Percentiles rank a stretch among this genome's conserved stretches.
Conservation (phyloP, 257 asterid species). For the Nicotiana undulata region DNA sequence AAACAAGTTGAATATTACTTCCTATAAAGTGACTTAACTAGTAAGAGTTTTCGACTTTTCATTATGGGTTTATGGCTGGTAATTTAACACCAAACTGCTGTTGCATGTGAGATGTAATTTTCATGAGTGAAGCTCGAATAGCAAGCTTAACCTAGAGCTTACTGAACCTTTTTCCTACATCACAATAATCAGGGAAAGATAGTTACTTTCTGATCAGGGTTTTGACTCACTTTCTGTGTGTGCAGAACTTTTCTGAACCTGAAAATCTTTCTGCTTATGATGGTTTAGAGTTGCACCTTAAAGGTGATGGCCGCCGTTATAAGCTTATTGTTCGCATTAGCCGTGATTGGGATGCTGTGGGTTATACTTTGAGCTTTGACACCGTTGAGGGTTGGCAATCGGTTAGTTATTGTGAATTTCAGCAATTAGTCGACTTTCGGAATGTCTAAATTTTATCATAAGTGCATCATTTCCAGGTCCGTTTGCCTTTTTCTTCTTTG, state of each 20-base stretch:
- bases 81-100: neutral
- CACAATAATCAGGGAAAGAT: neutral
- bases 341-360: conserved; percentile 92
- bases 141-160: conserved; percentile 1
- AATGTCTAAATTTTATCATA: neutral
- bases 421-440: neutral
- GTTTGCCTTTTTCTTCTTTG: conserved; percentile 78
- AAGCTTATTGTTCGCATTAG: conserved; percentile 80
- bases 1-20: neutral
- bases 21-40: neutral
- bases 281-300: conserved; percentile 76
- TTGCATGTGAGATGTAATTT: neutral
- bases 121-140: neutral
- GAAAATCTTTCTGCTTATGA: conserved; percentile 92
- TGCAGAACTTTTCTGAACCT: conserved; percentile 76
- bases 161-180: neutral
- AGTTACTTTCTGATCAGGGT: neutral
- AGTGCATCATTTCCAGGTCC: conserved; percentile 39
- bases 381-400: conserved; percentile 87
- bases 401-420: conserved; percentile 31
- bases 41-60: neutral
- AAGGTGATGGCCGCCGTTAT: conserved; percentile 87
- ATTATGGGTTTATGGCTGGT: neutral
- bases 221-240: neutral
- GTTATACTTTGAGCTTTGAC: conserved; percentile 71